Evolutionary conservation across 2,329 filamentous ascomycete genomes (phyloP), one percentile per base, ranked within the genome.

Genomic region (Colletotrichum liaoningense): DNA sequence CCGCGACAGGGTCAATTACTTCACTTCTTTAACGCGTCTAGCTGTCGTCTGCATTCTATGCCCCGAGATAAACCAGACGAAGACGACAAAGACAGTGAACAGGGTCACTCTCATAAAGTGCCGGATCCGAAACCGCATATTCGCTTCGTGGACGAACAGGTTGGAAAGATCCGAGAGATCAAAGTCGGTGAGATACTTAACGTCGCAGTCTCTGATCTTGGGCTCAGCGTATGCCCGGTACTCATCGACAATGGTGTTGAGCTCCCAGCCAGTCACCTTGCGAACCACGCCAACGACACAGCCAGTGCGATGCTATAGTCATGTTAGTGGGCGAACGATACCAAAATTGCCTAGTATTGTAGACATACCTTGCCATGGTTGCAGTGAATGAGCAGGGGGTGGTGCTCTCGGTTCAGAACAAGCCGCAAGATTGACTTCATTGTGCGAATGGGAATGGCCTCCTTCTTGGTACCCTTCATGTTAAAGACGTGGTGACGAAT

Each of bases 391-490:
- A 98, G 87, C 12, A 98, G 83, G 0, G 95, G 95, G 76, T 97
- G 92, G 75, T 97, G 95, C 42, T 87, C 83, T 62, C 88, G 88
- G 79, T 97, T 90, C 66, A 96, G 86, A 54, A 96, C 88, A 55
- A 96, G 84, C 14, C 89, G 86, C 28, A 97, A 87, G 58, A 96
- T 94, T 8, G 89, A 85, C 74, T 89, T 88, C 88, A 98, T 94
- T 30, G 91, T 90, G 57, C 86, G 82, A 8, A 90, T 80, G 0
- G 93, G 89, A 46, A 94, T 94, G 9, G 88, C 88, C 67, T 92
- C 87, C 77, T 95, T 95, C 83, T 98, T 98, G 76, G 97, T 98
- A n/a, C 95, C 93, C 74, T 92, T 90, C 86, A 98, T 93, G 76
- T 92, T 89, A 78, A 97, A 93, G 55, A 94, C 87, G 76, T 91